Evolutionary conservation across 257 asterid genomes (phyloP).

Genomic region (Schizonepeta tenuifolia): DNA sequence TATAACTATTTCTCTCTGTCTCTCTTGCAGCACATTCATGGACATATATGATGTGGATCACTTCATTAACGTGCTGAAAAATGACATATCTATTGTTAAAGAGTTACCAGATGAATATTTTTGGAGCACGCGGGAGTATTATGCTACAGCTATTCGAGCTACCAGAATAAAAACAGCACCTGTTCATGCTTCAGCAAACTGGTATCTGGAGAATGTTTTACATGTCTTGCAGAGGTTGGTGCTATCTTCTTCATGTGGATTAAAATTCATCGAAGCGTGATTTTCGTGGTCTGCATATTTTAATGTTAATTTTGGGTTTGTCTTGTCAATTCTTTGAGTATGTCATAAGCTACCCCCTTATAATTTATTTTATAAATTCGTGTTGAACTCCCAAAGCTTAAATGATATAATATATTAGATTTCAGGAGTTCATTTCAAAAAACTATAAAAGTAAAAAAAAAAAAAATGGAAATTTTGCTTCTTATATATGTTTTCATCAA

Average conservation of each 20-base stretch:
- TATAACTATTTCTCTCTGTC: background rate
- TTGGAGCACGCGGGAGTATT: constrained; percentile 98
- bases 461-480: background rate
- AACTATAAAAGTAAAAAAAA: background rate
- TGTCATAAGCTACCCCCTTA: background rate
- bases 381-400: background rate
- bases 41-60: constrained; percentile 98
- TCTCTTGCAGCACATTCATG: constrained; percentile 69
- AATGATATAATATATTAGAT: background rate
- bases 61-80: constrained; percentile 83
- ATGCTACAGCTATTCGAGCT: constrained; percentile 86
- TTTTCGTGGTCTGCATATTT: background rate
- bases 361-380: background rate
- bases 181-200: constrained; percentile 93
- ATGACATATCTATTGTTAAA: constrained; percentile 72
- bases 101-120: constrained; percentile 86
- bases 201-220: constrained; percentile 86
- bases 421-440: background rate
- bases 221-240: constrained; percentile 85
- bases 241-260: background rate
- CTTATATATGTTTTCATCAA: background rate
- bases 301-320: background rate
- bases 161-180: constrained; percentile 93
- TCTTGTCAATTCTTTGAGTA: background rate
- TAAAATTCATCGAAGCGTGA: background rate